Conservation (phyloP, 2,329 filamentous ascomycete species). For the Aulographum hederae region DNA sequence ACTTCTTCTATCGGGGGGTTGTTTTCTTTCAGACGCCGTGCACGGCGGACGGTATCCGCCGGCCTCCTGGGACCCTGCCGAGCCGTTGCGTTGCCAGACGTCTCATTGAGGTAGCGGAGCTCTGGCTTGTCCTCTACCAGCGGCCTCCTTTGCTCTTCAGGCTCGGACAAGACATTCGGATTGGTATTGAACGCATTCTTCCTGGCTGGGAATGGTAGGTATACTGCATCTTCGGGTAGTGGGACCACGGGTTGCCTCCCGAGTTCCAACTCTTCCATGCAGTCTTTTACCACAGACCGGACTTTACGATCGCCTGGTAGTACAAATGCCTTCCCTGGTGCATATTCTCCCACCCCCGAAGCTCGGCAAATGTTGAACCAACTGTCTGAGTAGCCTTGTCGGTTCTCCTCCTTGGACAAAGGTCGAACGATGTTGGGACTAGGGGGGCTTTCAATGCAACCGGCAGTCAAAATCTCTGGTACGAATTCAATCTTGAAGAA, state of each 20-base stretch:
- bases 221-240: slow-evolving; percentile 28
- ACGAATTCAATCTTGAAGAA: slow-evolving; percentile 67
- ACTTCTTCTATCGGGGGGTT: no score
- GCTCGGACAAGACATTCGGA: no score
- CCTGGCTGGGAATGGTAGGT: slow-evolving; percentile 24
- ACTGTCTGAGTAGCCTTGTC: slow-evolving; percentile 29
- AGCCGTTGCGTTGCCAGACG: no score
- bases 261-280: slow-evolving; percentile 27
- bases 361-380: slow-evolving; percentile 31
- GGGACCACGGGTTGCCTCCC: slow-evolving; percentile 30
- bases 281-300: slow-evolving; percentile 30
- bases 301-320: slow-evolving; percentile 27
- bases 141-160: no score
- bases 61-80: no score
- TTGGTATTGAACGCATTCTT: no score
- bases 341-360: slow-evolving; percentile 30
- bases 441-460: slow-evolving; percentile 25
- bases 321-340: slow-evolving; percentile 25
- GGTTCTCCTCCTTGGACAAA: slow-evolving; percentile 23
- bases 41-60: no score
- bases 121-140: no score
- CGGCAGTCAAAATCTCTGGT: slow-evolving; percentile 32
- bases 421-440: slow-evolving; percentile 25
- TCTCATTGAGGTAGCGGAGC: no score
- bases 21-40: no score